Percentiles rank a stretch among this genome's conserved stretches.
Conservation (phyloP, 345 rosid genomes). For the Tarenaya hassleriana region DNA sequence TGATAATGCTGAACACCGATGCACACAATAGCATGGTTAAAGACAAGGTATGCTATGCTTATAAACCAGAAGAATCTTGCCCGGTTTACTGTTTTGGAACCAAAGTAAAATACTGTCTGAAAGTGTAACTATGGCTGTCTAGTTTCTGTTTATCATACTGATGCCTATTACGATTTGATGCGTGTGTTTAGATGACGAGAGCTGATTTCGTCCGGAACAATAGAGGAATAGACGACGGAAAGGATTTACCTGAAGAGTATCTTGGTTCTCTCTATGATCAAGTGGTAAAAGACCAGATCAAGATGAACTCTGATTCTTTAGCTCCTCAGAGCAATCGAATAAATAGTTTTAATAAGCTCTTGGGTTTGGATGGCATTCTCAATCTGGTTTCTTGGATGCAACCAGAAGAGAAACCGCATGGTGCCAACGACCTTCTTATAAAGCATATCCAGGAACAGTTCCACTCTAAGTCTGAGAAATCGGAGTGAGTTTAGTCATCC, state of each 20-base stretch:
- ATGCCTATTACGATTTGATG: slow-evolving; percentile 27
- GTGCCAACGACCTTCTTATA: slow-evolving; percentile 89
- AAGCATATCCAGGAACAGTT: slow-evolving; percentile 90
- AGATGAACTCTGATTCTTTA: slow-evolving; percentile 78
- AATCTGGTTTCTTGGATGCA: slow-evolving; percentile 86
- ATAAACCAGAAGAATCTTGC: slow-evolving; percentile 2
- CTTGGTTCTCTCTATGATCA: slow-evolving; percentile 78
- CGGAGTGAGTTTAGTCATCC: slow-evolving; percentile 54
- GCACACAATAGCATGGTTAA: slow-evolving; percentile 98
- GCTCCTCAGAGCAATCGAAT: slow-evolving; percentile 78
- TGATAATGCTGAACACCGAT: slow-evolving; percentile 95
- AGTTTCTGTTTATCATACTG: slow-evolving; percentile 19
- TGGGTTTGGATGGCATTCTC: slow-evolving; percentile 89
- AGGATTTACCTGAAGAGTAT: slow-evolving; percentile 89
- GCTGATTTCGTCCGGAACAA: slow-evolving; percentile 83
- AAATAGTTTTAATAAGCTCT: slow-evolving; percentile 75
- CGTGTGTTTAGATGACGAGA: slow-evolving; percentile 74
- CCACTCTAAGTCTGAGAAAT: slow-evolving; percentile 81
- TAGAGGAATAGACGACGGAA: slow-evolving; percentile 92
- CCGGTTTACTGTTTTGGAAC: neutral
- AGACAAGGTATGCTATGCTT: slow-evolving; percentile 57
- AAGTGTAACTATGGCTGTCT: neutral
- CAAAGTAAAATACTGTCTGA: neutral
- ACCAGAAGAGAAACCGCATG: slow-evolving; percentile 83
- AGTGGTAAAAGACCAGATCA: slow-evolving; percentile 83